Base-by-base conservation (phyloP, 768 basidiomycete genomes). In the Paxillus involutus region DNA sequence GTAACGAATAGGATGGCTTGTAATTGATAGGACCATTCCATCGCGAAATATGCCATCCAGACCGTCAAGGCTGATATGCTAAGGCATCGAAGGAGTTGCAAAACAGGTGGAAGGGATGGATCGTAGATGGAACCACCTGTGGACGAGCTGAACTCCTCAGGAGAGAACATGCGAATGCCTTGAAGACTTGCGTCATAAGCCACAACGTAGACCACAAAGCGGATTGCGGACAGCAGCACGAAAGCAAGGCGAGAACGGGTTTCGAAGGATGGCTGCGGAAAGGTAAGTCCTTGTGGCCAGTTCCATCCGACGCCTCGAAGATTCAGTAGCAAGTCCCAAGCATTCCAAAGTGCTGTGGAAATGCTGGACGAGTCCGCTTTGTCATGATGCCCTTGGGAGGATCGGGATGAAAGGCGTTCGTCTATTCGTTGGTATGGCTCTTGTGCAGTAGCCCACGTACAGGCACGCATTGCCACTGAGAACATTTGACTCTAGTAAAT, bases 11-110 rank as follows among this genome's bases (percentile, higher is more conserved):
- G 47, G 48, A 86, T 51, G 6, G 80, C 72, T 21, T 65, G 14
- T 13, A 77, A 3, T 45, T 77, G 62, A 56, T 85, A 79, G 10
- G 59, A 60, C 24, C 65, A 59, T 45, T 82, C 69, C 39, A 89
- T 70, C 47, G 74, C 67, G 47, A 70, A 60, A 62, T 82, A 81
- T 43, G 83, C 61, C 49, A 71, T 57, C 53, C 80, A 61, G 9
- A 81, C 78, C 9, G 73, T 61, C 24, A 80, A 56, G 32, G 74
- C 57, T 37, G 78, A 70, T 17, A 84, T 71, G 37, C 74, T 17
- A 39, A 73, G 66, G 2, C 82, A 76, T 26, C 76, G 78, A 12
- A 51, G 30, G 51, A 71, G 71, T 36, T 70, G 65, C 0, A 58
- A 48, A 64, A 77, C 29, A 8, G 57, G 59, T 4, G 72, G 64